phyloP scores from a whole-genome alignment of 2,329 filamentous ascomycete species.

The Massarina eburnea region DNA sequence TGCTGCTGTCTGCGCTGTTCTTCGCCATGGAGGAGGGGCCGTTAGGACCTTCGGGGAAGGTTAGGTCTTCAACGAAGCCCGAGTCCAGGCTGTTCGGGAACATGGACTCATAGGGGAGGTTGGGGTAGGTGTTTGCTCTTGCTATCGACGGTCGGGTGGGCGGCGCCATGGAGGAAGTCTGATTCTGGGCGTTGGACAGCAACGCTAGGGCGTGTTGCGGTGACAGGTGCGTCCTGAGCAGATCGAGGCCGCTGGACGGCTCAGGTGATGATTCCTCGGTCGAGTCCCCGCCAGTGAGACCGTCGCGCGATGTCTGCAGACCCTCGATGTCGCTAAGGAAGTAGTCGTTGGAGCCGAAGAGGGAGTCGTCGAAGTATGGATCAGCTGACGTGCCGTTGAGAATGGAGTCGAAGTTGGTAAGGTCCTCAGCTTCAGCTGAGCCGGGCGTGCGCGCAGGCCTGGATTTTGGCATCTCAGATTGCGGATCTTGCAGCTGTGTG shows the following conservation, averaged over 20 bases:
- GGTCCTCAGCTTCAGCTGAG: conserved; percentile 31
- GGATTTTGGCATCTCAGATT: conserved; percentile 40
- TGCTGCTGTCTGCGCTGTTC: conserved; percentile 9
- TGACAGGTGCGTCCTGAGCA: conserved; percentile 19
- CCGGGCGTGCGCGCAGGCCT: conserved; percentile 35
- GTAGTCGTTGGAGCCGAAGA: conserved; percentile 43
- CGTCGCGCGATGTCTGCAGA: conserved; percentile 39
- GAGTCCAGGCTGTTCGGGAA: conserved; percentile 39
- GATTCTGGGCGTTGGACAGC: conserved; percentile 17
- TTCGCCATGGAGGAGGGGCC: conserved; percentile 18
- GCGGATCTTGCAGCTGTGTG: conserved; percentile 25
- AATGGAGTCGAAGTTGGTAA: conserved; percentile 33
- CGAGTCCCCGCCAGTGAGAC: conserved; percentile 31
- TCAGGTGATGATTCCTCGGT: conserved; percentile 44
- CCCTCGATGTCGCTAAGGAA: conserved; percentile 44
- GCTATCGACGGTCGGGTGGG: conserved; percentile 25
- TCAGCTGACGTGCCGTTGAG: conserved; percentile 33
- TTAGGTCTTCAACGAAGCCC: conserved; percentile 41
- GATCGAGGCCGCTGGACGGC: conserved; percentile 20
- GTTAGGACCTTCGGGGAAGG: conserved; percentile 40
- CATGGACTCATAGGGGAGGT: conserved; percentile 39
- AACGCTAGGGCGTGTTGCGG: conserved; percentile 27
- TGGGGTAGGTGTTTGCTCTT: conserved; percentile 37
- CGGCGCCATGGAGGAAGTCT: conserved; percentile 29
- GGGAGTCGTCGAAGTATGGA: conserved; percentile 41